Percentiles rank a stretch among this genome's conserved stretches.
These are phyloP conservation scores for Sporothrix sp. DNA, from an alignment of 2,329 filamentous ascomycete species.

Conservation along the genomic window DNA sequence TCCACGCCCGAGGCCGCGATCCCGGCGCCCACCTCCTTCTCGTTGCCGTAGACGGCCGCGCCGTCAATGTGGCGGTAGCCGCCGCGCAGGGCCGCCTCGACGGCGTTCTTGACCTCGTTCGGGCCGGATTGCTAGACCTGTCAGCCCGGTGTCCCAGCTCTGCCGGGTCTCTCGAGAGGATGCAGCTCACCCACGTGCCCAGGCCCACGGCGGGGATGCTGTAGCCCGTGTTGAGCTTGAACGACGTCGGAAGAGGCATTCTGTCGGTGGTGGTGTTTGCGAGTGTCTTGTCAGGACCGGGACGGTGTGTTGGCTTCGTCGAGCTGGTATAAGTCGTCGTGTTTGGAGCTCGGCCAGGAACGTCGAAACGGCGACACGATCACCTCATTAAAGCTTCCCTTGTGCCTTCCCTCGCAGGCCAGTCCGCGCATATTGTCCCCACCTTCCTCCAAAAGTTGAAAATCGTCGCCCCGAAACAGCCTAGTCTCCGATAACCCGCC, in stretches of 20 bases:
- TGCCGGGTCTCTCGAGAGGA: too few relatives aligned
- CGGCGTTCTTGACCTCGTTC: constrained; percentile 35
- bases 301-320: neutral
- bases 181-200: constrained; percentile 30
- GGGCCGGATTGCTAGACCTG: constrained; percentile 19
- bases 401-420: neutral
- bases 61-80: constrained; percentile 39
- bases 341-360: too few relatives aligned
- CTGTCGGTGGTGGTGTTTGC: neutral
- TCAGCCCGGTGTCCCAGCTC: neutral
- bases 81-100: constrained; percentile 35
- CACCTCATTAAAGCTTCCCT: neutral
- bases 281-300: neutral
- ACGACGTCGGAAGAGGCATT: constrained; percentile 17
- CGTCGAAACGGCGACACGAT: neutral
- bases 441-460: neutral
- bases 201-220: constrained; percentile 32
- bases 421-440: neutral
- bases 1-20: constrained; percentile 12
- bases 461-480: too few relatives aligned
- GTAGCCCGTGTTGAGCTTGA: constrained; percentile 18
- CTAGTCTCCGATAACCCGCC: too few relatives aligned
- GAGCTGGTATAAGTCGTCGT: neutral
- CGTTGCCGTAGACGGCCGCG: constrained; percentile 36
- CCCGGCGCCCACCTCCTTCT: constrained; percentile 16